A percentile compares a stretch with the other conserved stretches of the same genome.
These are phyloP conservation scores for Yamadazyma buinensis DNA, from an alignment of 1,139 yeast species.

Conservation along the genomic window DNA sequence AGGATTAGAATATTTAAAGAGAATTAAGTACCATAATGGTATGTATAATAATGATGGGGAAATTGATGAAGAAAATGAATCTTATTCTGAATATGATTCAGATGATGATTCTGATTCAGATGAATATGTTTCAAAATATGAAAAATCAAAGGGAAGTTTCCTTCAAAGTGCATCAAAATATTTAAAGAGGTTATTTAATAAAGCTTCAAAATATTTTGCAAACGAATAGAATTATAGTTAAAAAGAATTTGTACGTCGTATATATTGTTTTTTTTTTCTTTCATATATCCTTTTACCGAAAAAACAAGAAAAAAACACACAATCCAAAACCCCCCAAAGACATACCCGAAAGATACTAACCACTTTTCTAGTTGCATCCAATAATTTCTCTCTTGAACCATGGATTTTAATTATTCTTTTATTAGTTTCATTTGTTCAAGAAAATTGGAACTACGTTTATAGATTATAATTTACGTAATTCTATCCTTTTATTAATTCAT, in stretches of 20 bases:
- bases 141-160: conserved; percentile 4
- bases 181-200: conserved; percentile 7
- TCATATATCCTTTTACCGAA: too few species aligned
- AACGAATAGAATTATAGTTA: too few species aligned
- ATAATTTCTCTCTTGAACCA: too few species aligned
- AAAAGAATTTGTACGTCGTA: too few species aligned
- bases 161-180: conserved; percentile 8
- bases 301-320: too few species aligned
- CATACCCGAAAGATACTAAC: too few species aligned
- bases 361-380: too few species aligned
- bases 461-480: too few species aligned
- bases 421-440: background rate
- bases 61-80: conserved; percentile 1
- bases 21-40: conserved; percentile 12
- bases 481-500: background rate
- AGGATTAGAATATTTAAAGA: conserved; percentile 8
- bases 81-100: conserved; percentile 1
- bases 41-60: conserved; percentile 11
- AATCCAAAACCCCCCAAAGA: too few species aligned
- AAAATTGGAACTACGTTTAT: too few species aligned
- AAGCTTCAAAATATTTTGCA: conserved; percentile 7
- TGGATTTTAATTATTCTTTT: background rate
- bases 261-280: too few species aligned
- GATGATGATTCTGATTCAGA: conserved; percentile 3
- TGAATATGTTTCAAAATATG: conserved; percentile 2